Evolutionary conservation across 139 green algal genomes (phyloP), one percentile per base, ranked within the genome.

Genomic region (Microglena sp.): DNA sequence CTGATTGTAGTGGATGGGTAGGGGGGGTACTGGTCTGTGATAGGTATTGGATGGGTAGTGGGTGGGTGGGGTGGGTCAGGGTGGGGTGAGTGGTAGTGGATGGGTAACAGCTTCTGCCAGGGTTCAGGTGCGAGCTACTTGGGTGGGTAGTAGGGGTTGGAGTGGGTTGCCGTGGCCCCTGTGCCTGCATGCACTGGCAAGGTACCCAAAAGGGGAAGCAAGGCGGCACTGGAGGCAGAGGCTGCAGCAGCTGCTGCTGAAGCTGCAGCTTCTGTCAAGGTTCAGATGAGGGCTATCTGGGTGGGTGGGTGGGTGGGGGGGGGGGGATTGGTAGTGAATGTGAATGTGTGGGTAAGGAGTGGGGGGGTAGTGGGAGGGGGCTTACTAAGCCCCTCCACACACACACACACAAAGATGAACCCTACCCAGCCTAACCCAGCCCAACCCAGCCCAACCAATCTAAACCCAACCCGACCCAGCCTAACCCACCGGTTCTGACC

Each of bases 101-200:
- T n/a, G n/a, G n/a, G n/a, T n/a, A n/a, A n/a, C n/a, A n/a, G n/a
- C n/a, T n/a, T n/a, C n/a, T n/a, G n/a, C n/a, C n/a, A n/a, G n/a
- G n/a, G n/a, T n/a, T n/a, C n/a, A n/a, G n/a, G n/a, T n/a, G n/a
- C 32, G n/a, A 8, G 7, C 28, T 7, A 30, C 15, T 65, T 74
- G 72, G 27, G 33, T 74, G 0, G 24, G 32, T 0, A 45, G 35
- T 6, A 67, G 72, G 33, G 24, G 1, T 5, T 66, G 72, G 28
- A 63, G 32, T 15, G 58, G 56, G 22, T 45, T 78, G 1, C 66
- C 72, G 5, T 78, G 66, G 66, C 66, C 70, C 46, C 29, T 44
- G 33, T 63, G 27, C 18, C 45, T 28, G 21, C 2, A 24, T n/a
- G 4, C 33, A 18, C 71, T 74, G 55, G 72, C 72, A 1, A 67